Evolutionary conservation across 2,329 filamentous ascomycete genomes (phyloP).

Genomic region (Talaromyces atroroseus): DNA sequence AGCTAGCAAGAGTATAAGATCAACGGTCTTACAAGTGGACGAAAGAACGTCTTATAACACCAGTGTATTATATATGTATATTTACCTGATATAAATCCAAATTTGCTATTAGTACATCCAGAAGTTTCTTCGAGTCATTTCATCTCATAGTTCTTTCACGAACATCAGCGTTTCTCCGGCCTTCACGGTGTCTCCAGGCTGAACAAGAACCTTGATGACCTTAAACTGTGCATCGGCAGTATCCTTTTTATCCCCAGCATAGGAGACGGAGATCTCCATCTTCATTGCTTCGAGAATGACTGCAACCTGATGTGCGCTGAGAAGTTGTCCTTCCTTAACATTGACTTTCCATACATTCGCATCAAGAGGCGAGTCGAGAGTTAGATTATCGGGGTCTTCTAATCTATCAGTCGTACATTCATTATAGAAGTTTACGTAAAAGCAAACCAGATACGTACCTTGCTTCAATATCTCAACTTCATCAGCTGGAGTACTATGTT

Average conservation of each 20-base stretch:
- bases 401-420: not conserved
- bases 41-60: too few species aligned
- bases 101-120: not conserved
- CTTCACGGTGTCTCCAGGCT: not conserved
- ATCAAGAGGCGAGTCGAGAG: constrained; percentile 41
- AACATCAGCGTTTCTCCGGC: not conserved
- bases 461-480: constrained; percentile 46
- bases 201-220: constrained; percentile 34
- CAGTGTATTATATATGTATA: too few species aligned
- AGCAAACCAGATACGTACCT: constrained; percentile 25
- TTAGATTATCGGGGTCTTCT: constrained; percentile 31
- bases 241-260: constrained; percentile 18
- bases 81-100: too few species aligned
- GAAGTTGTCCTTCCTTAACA: constrained; percentile 36
- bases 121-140: too few species aligned
- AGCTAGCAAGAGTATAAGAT: too few species aligned
- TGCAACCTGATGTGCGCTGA: constrained; percentile 41
- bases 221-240: constrained; percentile 19
- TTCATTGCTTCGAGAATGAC: constrained; percentile 55
- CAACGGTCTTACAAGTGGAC: too few species aligned
- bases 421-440: not conserved
- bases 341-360: constrained; percentile 53
- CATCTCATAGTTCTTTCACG: not conserved
- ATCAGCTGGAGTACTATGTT: constrained; percentile 46
- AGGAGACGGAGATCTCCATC: constrained; percentile 47